Base-by-base conservation (phyloP, 495 filamentous ascomycete species). In the Darksidea phi region DNA sequence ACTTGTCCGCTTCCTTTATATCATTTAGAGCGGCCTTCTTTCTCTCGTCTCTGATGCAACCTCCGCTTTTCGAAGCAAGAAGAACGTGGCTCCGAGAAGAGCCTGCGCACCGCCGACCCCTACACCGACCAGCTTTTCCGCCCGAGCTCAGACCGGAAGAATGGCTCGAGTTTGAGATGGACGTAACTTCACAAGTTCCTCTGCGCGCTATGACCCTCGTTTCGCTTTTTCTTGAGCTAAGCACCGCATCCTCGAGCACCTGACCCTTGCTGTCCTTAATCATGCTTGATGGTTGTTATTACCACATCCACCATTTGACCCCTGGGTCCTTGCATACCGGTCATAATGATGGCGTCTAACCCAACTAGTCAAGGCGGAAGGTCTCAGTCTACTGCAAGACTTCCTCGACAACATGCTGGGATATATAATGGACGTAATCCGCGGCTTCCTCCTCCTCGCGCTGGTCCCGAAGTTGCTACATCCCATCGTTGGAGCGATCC, bases 131-230 rank as follows among this genome's bases (percentile, higher is more conserved):
- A 3, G 41, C 41, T 20, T 43, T 43, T 3, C 5, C 13, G 1
- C 54, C 18, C 23, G 58, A 61, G 48, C 71, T 74, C 21, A 74
- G 61, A 58, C 71, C 66, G 20, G 72, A 68, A 10, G 70, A 68
- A 70, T 71, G 71, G 20, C 12, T 63, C 41, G 18, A 15, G 15
- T 4, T 3, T 6, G 41, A 6, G 5, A 13, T 3, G 13, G 18
- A 4, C 41, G 49, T 52, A 36, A 10, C 28, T 10, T 10, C 28
- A 32, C 4, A 10, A 3, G 28, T 10, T 4, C 10, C 10, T 10
- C 28, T 10, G 3, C 28, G 4, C 28, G 28, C 10, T 4, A 10
- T 32, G 4, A 3, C 34, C n/a, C 49, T 28, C 20, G 49, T 2
- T 3, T 12, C 23, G 26, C 49, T 52, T n/a, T 32, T 32, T 6